Evolutionary conservation across 2,329 filamentous ascomycete species (phyloP), one percentile per base, ranked within the genome.

Genomic region (Aspergillus sp.): DNA sequence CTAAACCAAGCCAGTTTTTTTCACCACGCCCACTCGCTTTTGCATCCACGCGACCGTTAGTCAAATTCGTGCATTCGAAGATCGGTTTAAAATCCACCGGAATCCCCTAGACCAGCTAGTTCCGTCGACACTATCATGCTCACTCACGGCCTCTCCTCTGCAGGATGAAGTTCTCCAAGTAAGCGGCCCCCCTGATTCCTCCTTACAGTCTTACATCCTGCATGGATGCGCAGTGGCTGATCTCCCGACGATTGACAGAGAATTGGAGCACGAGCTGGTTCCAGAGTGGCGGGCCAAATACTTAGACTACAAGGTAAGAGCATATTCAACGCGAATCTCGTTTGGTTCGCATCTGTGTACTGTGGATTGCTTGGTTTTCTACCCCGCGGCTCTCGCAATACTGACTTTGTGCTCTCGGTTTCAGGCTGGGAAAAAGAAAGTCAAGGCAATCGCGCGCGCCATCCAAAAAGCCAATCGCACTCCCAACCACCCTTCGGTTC

Each of bases 201-300:
- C 8, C n/a, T 43, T 27, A 31, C 27, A 31, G 27, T 31, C 27
- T 31, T 31, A 31, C 27, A 31, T 15, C n/a, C 46, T 39, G 48
- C 43, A 53, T 60, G 57, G 27, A 55, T 56, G 57, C 62, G 60
- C 48, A 52, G 55, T 56, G 52, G 63, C 62, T 67, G 59, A 68
- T 62, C 41, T 31, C 45, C 50, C 56, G 41, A 51, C 51, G 45
- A 52, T 55, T 47, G 15, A 62, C 59, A 86, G 84, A 71, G 91
- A 96, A 78, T 83, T 96, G 62, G 91, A 96, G 71, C 85, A 90
- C 70, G 90, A 96, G 68, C 84, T 92, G 54, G 91, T 97, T 63
- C 93, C 93, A 71, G 93, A 98, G 84, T 98, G 93, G 93, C 86
- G 90, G 69, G 84, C 88, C 73, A 96, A 96, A 75, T 98, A 97